Percentiles rank a stretch among this genome's conserved stretches.
These are phyloP conservation scores for Endogone sp. DNA, from an alignment of 192 early-diverging fungal species.

Conservation along the genomic window DNA sequence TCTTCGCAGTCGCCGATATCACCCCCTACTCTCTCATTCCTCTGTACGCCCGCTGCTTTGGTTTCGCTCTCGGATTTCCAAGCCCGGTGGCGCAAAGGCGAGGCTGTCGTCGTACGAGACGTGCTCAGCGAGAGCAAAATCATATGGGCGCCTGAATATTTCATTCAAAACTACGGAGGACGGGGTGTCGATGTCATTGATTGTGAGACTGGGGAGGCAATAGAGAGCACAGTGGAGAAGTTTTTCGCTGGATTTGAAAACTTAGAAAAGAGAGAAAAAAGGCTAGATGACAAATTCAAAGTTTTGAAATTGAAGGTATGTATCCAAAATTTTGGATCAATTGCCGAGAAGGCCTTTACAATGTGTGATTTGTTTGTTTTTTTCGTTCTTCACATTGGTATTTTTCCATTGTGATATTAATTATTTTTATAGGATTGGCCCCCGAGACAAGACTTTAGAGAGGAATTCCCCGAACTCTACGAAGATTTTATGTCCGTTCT, in stretches of 20 bases:
- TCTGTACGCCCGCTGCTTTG: not conserved
- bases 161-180: conserved; percentile 30
- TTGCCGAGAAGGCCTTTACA: too few species aligned
- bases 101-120: not conserved
- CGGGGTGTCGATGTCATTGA: conserved; percentile 50
- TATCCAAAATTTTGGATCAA: too few species aligned
- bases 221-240: conserved; percentile 27
- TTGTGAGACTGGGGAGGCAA: conserved; percentile 26
- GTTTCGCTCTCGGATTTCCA: not conserved
- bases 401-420: too few species aligned
- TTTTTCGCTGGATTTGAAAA: conserved; percentile 52
- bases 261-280: not conserved
- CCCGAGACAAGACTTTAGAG: conserved; percentile 48
- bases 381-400: too few species aligned
- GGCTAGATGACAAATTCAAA: not conserved
- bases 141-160: conserved; percentile 30
- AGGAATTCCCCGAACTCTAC: conserved; percentile 49
- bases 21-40: not conserved
- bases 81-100: not conserved
- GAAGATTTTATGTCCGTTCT: conserved; percentile 49
- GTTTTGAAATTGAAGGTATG: conserved; percentile 46
- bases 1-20: not conserved
- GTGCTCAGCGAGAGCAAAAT: conserved; percentile 9
- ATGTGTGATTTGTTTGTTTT: too few species aligned
- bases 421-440: conserved; percentile 70